Percentiles rank a stretch among this genome's conserved stretches.
Evolutionary conservation across 768 basidiomycete species (phyloP).

Genomic region (Porphyrellus cyaneotinctus): DNA sequence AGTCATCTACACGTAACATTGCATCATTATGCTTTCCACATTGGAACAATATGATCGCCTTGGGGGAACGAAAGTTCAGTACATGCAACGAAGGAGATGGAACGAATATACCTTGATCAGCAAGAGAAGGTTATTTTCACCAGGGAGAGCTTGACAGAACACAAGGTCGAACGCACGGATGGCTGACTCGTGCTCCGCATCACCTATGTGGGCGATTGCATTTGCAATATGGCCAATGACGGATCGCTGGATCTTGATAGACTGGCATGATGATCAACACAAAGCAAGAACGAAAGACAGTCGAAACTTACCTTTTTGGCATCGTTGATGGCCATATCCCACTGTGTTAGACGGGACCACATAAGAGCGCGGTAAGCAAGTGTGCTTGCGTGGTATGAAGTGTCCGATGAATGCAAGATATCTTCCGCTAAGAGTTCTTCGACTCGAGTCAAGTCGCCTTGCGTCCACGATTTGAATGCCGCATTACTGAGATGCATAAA

Average conservation of each 20-base stretch:
- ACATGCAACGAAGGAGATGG: too few relatives aligned
- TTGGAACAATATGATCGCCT: slow-evolving; percentile 3
- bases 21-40: slow-evolving; percentile 8
- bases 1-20: neutral
- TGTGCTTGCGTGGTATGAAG: neutral
- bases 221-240: slow-evolving; percentile 9
- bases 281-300: too few relatives aligned
- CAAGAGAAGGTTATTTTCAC: slow-evolving; percentile 3
- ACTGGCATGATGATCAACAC: neutral
- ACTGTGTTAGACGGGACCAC: neutral
- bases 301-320: neutral
- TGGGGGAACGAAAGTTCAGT: neutral
- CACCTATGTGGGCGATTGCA: neutral
- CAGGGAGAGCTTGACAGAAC: neutral
- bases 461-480: neutral
- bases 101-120: neutral
- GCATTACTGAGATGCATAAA: neutral
- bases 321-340: slow-evolving; percentile 1
- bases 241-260: slow-evolving; percentile 5
- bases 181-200: neutral
- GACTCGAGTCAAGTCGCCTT: neutral
- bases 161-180: slow-evolving; percentile 2
- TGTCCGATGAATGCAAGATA: neutral
- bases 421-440: slow-evolving; percentile 1
- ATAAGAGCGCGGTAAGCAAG: slow-evolving; percentile 4